Evolutionary conservation across 306 rosid genomes (phyloP), one percentile per base, ranked within the genome.

Genomic region (Medicago ruthenica): DNA sequence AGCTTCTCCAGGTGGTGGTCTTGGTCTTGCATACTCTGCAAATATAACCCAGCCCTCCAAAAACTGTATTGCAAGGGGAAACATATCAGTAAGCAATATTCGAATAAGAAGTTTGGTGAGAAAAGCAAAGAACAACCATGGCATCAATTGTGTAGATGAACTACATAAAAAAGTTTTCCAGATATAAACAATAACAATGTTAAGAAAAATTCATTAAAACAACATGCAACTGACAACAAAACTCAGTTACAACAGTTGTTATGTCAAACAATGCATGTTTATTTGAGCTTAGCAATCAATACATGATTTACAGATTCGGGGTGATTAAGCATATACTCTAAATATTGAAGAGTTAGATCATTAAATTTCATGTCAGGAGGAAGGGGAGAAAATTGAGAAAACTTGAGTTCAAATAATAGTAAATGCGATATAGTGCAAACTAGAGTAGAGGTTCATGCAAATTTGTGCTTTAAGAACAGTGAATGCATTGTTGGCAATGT

Each of bases 11-110:
- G 83, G 86, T 18, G 93, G 82, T 5, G 87, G 92, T 83, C 90
- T 96, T 13, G 98, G 97, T 75, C 86, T 89, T 18, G 99, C 99
- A 54, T 96, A 96, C 88, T 96, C 99, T 0, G 99, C 99, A 70
- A 92, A 96, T 84, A 96, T 92, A 59, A 96, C 99, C 99, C 99
- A 96, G 59, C 99, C 99, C 51, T 96, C 98, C 57, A 96, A 86
- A 85, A 92, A 92, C 99, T 96, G 81, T 21, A 80, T 17, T 36
- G 57, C 76, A 76, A 66, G 65, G 37, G 27, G 44, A 41, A 80
- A 45, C 64, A 58, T 58, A 21, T 71, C 48, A 62, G 70, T 75
- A 62, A 48, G 75, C 55, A 65, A 69, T 20, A 34, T 20, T 37
- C 24, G 15, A 72, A 67, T 20, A 73, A 22, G 27, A 7, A 73